These are phyloP conservation scores for Cyclocybe cylindracea DNA, from an alignment of 768 basidiomycete species.

Conservation along the genomic window DNA sequence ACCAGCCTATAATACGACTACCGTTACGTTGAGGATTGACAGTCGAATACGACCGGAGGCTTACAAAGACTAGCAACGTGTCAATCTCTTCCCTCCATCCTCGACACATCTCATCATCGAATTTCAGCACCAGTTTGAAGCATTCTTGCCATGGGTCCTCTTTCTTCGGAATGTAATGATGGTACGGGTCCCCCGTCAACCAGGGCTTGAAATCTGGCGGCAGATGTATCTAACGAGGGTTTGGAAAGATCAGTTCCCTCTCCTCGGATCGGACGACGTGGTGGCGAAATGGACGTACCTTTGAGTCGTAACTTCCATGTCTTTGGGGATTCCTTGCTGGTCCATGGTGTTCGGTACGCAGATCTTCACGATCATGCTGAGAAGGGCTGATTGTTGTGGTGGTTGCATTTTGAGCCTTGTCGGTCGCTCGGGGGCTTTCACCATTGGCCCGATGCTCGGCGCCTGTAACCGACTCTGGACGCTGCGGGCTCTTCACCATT, in stretches of 20 bases:
- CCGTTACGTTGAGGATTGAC: background rate
- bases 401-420: no score
- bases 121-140: conserved; percentile 14
- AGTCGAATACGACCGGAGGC: conserved; percentile 1
- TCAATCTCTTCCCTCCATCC: conserved; percentile 23
- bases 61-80: conserved; percentile 21
- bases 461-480: no score
- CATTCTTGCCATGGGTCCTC: conserved; percentile 18
- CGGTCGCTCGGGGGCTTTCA: no score
- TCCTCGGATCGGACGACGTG: no score
- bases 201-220: conserved; percentile 8
- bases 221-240: background rate
- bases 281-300: no score
- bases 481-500: no score
- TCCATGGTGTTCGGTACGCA: no score
- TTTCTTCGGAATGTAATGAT: conserved; percentile 9
- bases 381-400: no score
- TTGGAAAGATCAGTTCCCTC: background rate
- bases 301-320: no score
- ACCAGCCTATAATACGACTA: conserved; percentile 16
- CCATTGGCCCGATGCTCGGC: no score
- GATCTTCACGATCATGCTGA: no score
- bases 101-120: conserved; percentile 14
- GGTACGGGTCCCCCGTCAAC: conserved; percentile 1
- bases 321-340: no score